Conservation (phyloP, 2,329 filamentous ascomycete species). For the Botryotinia narcissicola region DNA sequence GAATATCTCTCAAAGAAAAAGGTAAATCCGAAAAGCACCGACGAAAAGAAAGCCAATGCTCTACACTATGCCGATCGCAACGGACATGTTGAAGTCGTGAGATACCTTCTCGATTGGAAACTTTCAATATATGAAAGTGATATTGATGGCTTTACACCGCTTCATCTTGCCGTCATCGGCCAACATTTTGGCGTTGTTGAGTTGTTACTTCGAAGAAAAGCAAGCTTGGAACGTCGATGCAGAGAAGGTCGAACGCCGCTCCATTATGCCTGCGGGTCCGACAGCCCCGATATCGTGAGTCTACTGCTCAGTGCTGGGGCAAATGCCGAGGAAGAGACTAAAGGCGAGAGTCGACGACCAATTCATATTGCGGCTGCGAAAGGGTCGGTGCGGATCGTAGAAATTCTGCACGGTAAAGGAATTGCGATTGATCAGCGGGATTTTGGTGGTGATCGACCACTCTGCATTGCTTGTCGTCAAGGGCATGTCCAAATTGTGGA, state of each 20-base stretch:
- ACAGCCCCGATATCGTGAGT: conserved; percentile 19
- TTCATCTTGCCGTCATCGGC: conserved; percentile 18
- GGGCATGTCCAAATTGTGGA: conserved; percentile 22
- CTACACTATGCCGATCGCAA: conserved; percentile 3
- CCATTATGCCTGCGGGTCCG: conserved; percentile 20
- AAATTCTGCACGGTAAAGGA: conserved; percentile 5
- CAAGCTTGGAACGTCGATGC: not conserved
- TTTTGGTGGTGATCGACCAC: conserved; percentile 7
- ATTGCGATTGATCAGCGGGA: not conserved
- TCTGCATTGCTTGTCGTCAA: conserved; percentile 20
- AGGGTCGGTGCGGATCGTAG: conserved; percentile 7
- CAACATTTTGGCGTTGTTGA: conserved; percentile 13
- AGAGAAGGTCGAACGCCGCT: conserved; percentile 21
- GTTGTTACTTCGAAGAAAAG: conserved; percentile 14
- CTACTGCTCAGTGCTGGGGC: conserved; percentile 20
- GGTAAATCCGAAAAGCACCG: not conserved
- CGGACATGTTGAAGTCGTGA: conserved; percentile 13
- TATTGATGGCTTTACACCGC: conserved; percentile 17
- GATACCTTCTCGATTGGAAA: conserved; percentile 9
- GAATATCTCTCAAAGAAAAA: conserved; percentile 18
- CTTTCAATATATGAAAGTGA: conserved; percentile 10
- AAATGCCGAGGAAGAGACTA: conserved; percentile 9
- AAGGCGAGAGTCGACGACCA: conserved; percentile 14
- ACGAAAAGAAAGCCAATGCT: not conserved
- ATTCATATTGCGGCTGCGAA: conserved; percentile 21